These are phyloP conservation scores for Phytophthora multivora DNA, from an alignment of 352 stramenopile genomes.

Conservation along the genomic window DNA sequence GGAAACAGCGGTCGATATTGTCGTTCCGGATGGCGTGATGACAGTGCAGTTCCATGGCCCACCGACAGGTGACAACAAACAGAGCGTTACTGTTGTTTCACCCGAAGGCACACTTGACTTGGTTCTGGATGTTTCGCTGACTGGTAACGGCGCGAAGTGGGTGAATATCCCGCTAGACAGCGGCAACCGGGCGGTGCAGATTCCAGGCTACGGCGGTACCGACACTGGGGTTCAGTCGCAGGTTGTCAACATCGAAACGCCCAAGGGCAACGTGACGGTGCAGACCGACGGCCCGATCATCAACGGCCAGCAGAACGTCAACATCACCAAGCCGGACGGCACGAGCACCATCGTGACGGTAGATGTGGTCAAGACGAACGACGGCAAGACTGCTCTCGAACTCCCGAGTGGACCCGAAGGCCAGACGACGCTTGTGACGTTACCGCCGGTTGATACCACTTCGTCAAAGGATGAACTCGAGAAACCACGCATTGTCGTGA, in stretches of 20 bases:
- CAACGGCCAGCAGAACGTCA: constrained; percentile 10
- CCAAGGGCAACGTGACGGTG: not conserved
- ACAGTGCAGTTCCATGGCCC: too few relatives aligned
- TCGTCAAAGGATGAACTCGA: too few relatives aligned
- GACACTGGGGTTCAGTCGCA: not conserved
- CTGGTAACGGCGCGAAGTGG: too few relatives aligned
- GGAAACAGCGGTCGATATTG: too few relatives aligned
- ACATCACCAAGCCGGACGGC: constrained; percentile 18
- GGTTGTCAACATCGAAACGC: not conserved
- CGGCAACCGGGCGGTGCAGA: too few relatives aligned
- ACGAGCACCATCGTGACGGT: not conserved
- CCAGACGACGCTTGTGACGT: constrained; percentile 13
- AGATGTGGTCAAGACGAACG: not conserved
- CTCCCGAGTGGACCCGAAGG: constrained; percentile 15
- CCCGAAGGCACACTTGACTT: too few relatives aligned
- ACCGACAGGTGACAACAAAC: too few relatives aligned
- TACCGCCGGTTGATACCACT: not conserved
- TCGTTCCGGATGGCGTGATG: too few relatives aligned
- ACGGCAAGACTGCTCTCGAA: constrained; percentile 9
- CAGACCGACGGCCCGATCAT: not conserved
- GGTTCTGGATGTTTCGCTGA: too few relatives aligned
- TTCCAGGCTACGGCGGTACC: not conserved
- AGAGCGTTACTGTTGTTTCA: too few relatives aligned
- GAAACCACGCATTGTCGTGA: too few relatives aligned
- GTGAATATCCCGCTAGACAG: too few relatives aligned